Conservation (phyloP, 805 yeast species). For the Hanseniaspora occidentalis region DNA sequence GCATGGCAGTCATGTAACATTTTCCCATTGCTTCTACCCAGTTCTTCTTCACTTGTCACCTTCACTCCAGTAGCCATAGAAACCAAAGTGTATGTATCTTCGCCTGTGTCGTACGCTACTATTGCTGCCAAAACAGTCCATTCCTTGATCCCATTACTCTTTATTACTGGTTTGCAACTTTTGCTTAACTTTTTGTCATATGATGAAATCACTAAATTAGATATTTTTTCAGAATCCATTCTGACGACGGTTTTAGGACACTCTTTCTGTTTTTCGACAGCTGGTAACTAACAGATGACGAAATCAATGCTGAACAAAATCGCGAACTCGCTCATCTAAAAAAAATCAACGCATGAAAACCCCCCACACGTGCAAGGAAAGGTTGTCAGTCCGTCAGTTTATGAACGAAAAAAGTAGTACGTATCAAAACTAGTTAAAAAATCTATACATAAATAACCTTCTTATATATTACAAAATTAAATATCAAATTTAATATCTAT, state of each 20-base stretch:
- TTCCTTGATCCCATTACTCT: conserved; percentile 57
- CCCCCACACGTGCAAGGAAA: too few species aligned
- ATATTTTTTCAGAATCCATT: conserved; percentile 11
- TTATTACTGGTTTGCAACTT: conserved; percentile 44
- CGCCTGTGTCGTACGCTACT: conserved; percentile 28
- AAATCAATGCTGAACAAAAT: too few species aligned
- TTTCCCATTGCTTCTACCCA: conserved; percentile 36
- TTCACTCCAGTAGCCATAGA: conserved; percentile 67
- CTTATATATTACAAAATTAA: conserved; percentile 14
- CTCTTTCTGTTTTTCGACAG: too few species aligned
- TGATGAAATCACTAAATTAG: conserved; percentile 9
- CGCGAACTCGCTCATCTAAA: too few species aligned
- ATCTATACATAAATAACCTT: background rate
- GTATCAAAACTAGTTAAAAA: background rate
- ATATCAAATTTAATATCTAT: conserved; percentile 31
- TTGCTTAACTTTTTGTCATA: conserved; percentile 22
- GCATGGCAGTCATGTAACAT: conserved; percentile 86
- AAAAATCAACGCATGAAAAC: too few species aligned
- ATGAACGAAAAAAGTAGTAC: background rate
- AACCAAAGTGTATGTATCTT: background rate
- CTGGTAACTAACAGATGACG: too few species aligned
- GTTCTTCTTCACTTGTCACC: conserved; percentile 43
- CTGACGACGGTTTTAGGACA: too few species aligned
- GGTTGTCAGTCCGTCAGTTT: too few species aligned
- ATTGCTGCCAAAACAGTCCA: conserved; percentile 80